Evolutionary conservation across 1,139 yeast species (phyloP).

Genomic region (Lodderomyces pseudojiufengensis): DNA sequence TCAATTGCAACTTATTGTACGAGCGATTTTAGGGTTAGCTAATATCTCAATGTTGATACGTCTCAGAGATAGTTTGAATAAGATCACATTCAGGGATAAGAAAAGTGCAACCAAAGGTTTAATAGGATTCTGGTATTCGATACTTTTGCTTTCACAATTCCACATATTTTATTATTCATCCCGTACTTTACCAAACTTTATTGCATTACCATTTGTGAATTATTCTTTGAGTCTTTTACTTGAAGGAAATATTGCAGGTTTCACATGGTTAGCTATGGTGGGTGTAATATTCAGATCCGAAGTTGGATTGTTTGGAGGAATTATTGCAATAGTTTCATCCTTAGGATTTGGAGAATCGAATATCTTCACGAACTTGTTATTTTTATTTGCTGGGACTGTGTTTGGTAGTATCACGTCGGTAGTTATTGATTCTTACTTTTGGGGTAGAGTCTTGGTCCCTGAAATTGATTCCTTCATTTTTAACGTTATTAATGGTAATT

Average conservation of each 20-base stretch:
- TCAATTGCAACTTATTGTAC: slow-evolving; percentile 45
- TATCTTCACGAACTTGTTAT: slow-evolving; percentile 26
- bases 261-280: slow-evolving; percentile 57
- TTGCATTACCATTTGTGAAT: slow-evolving; percentile 74
- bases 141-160: slow-evolving; percentile 65
- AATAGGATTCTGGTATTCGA: slow-evolving; percentile 55
- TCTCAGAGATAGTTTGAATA: slow-evolving; percentile 25
- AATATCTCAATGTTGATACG: slow-evolving; percentile 35
- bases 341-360: slow-evolving; percentile 44
- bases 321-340: slow-evolving; percentile 42
- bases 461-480: slow-evolving; percentile 70
- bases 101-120: slow-evolving; percentile 20
- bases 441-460: slow-evolving; percentile 61
- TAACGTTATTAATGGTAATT: slow-evolving; percentile 70
- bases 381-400: slow-evolving; percentile 49
- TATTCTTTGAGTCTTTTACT: slow-evolving; percentile 51
- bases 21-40: slow-evolving; percentile 52
- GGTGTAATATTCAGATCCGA: slow-evolving; percentile 75
- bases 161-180: slow-evolving; percentile 76
- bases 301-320: slow-evolving; percentile 52
- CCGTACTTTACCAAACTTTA: slow-evolving; percentile 81
- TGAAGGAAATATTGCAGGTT: slow-evolving; percentile 49
- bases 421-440: slow-evolving; percentile 69
- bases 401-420: slow-evolving; percentile 51
- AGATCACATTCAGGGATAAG: slow-evolving; percentile 23